These are phyloP conservation scores for Acanthochlamys bracteata DNA, from an alignment of 106 monocot genomes.

Conservation along the genomic window DNA sequence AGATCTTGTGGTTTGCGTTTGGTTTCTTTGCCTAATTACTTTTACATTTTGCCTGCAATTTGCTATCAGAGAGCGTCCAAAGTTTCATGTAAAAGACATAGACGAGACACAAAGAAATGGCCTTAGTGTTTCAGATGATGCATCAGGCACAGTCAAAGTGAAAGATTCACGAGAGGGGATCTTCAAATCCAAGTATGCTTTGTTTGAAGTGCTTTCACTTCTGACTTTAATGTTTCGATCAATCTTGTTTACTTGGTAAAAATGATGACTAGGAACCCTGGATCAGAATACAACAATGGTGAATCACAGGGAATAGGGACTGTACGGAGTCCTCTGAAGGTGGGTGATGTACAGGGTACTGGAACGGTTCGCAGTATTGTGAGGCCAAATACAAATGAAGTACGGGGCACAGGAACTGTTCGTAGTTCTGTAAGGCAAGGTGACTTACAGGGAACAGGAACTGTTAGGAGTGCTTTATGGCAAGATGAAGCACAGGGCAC, in stretches of 20 bases:
- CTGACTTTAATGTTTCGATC: no score
- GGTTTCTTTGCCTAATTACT: no score
- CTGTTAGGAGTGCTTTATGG: constrained; percentile 23
- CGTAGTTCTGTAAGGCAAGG: constrained; percentile 34
- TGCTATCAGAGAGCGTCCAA: constrained; percentile 65
- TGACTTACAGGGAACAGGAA: constrained; percentile 43
- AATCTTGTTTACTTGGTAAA: no score
- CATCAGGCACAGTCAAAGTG: constrained; percentile 29
- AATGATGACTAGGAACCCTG: constrained; percentile 23
- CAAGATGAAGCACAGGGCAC: constrained; percentile 32
- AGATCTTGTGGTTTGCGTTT: no score
- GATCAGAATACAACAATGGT: constrained; percentile 27
- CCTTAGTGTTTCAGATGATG: constrained; percentile 18
- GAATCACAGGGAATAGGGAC: constrained; percentile 48
- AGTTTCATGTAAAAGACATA: constrained; percentile 26
- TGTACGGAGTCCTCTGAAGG: constrained; percentile 33
- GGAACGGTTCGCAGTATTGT: constrained; percentile 41
- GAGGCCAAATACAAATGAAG: constrained; percentile 33
- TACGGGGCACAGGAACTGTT: constrained; percentile 52
- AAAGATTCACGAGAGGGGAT: constrained; percentile 34
- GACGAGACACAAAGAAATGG: constrained; percentile 29
- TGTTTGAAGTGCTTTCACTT: not conserved
- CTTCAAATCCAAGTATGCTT: constrained; percentile 33
- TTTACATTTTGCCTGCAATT: no score
- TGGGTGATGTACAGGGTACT: constrained; percentile 35